Evolutionary conservation across 768 basidiomycete species (phyloP).

Genomic region (Panaeolus cyanescens): DNA sequence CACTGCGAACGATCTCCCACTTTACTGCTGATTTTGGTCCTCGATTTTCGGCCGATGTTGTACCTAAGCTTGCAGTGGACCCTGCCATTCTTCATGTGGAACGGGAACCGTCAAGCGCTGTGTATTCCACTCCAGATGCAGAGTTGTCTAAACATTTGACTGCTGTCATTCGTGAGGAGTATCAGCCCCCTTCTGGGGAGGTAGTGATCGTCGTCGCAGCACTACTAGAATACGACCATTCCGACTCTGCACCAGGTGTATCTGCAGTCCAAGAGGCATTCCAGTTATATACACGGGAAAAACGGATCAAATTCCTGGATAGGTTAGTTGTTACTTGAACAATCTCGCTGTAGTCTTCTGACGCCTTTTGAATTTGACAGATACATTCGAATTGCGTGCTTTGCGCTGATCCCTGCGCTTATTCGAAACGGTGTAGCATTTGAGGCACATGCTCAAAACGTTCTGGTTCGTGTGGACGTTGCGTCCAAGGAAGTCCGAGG

Average conservation of each 20-base stretch:
- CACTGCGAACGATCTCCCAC: slow-evolving; percentile 60
- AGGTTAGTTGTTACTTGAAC: slow-evolving; percentile 30
- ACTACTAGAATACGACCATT: slow-evolving; percentile 54
- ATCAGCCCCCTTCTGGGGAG: slow-evolving; percentile 39
- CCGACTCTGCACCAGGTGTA: slow-evolving; percentile 36
- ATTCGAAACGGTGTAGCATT: slow-evolving; percentile 59
- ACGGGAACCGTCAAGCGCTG: slow-evolving; percentile 50
- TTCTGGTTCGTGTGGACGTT: slow-evolving; percentile 47
- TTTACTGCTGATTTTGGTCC: slow-evolving; percentile 59
- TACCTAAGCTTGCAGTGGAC: slow-evolving; percentile 50
- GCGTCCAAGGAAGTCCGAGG: slow-evolving; percentile 44
- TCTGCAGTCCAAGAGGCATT: slow-evolving; percentile 51
- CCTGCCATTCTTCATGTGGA: slow-evolving; percentile 43
- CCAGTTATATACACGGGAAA: slow-evolving; percentile 45
- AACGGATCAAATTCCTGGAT: slow-evolving; percentile 47
- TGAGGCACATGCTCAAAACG: slow-evolving; percentile 64
- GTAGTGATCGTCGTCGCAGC: slow-evolving; percentile 51
- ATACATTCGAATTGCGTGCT: slow-evolving; percentile 52
- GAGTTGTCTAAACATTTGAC: slow-evolving; percentile 56
- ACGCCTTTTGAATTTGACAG: slow-evolving; percentile 24
- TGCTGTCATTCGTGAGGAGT: slow-evolving; percentile 48
- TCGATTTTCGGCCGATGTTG: slow-evolving; percentile 50
- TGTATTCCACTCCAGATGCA: slow-evolving; percentile 41
- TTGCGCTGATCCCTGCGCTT: slow-evolving; percentile 52
- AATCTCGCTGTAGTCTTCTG: background rate